Evolutionary conservation across 2,329 filamentous ascomycete species (phyloP), one percentile per base, ranked within the genome.

Genomic region (Apiospora phragmitis): DNA sequence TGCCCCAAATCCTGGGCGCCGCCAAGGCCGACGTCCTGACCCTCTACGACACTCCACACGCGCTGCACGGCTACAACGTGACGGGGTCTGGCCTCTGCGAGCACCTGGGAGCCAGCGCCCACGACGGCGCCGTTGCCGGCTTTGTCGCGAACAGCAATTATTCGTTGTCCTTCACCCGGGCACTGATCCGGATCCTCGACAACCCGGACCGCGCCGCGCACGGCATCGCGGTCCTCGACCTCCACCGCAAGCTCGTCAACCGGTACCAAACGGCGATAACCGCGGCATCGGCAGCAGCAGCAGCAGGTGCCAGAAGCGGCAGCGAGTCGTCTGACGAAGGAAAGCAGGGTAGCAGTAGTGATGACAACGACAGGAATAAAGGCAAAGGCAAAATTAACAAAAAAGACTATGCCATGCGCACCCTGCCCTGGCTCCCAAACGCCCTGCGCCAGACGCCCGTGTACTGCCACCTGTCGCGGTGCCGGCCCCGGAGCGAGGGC

Each of bases 181-280:
- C 68, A 14, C 65, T 71, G 26, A 68, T 71, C 38, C 45, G 21
- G 9, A 68, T 71, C 51, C 62, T 70, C 24, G 49, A 67, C 38
- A 35, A 24, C 1, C 62, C 65, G 4, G 45, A 68, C 24, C 43
- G 32, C 16, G 42, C 35, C 38, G 62, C 47, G 26, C 21, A 41
- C 26, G 70, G 70, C 11, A 49, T 71, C 32, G 65, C 68, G 7
- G 49, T 71, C 16, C 32, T 67, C 18, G 70, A 71, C 35, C 14
- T 71, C 6, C 70, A 71, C 35, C 49, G 65, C 12, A 45, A 71
- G 49, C 55, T 71, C 24, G 32, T 69, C 16, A 67, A 71, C 24
- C 55, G 41, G 35, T 35, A 47, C 26, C 21, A 26, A 1, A 26
- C 16, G 9, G 51, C 51, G 45, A 7, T 18, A 9, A 2, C 18